Percentiles rank a stretch among this genome's conserved stretches.
Conservation (phyloP, 1,139 yeast species). For the Casaregolazyma lundiana region DNA sequence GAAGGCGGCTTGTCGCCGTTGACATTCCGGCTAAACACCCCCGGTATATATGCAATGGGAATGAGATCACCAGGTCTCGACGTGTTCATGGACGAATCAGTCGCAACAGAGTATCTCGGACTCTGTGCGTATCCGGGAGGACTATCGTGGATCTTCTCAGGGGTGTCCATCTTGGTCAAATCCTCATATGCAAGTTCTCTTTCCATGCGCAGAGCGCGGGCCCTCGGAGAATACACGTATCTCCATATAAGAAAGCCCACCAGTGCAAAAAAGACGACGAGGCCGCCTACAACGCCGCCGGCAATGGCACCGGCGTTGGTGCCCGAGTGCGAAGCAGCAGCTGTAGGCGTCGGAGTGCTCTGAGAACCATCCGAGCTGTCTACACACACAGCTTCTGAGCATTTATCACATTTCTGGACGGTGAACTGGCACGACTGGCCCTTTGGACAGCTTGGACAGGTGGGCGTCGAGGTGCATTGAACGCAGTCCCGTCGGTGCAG, state of each 20-base stretch:
- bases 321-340: conserved; percentile 10
- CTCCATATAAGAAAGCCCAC: conserved; percentile 29
- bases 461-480: conserved; percentile 14
- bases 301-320: conserved; percentile 34
- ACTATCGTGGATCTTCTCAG: background rate
- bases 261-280: conserved; percentile 28
- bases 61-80: conserved; percentile 69
- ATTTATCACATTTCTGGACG: conserved; percentile 30
- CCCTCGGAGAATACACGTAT: conserved; percentile 23
- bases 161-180: conserved; percentile 7
- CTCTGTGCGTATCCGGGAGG: background rate
- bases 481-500: conserved; percentile 11
- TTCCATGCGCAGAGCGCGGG: conserved; percentile 16
- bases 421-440: conserved; percentile 29
- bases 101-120: conserved; percentile 18
- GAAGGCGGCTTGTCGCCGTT: conserved; percentile 15
- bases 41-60: conserved; percentile 94
- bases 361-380: conserved; percentile 2
- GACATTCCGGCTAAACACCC: conserved; percentile 44
- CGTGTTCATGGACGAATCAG: conserved; percentile 24
- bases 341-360: conserved; percentile 6
- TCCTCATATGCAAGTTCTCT: conserved; percentile 13
- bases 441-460: conserved; percentile 28
- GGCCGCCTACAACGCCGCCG: conserved; percentile 38
- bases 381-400: conserved; percentile 26